Conservation (phyloP, 495 filamentous ascomycete genomes). For the Viridothelium virens region DNA sequence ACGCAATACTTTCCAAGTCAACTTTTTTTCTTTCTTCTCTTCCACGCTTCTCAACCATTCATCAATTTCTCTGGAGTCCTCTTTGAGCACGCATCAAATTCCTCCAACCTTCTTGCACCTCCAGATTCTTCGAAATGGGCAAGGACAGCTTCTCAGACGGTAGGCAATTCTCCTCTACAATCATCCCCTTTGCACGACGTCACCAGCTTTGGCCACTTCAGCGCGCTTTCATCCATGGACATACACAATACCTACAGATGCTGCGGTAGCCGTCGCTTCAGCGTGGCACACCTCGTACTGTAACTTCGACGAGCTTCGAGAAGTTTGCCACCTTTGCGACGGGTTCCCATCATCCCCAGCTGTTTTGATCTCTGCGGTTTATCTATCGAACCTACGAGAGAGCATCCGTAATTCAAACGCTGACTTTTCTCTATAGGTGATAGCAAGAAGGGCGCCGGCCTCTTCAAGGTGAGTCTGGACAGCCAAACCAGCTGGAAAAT, state of each 20-base stretch:
- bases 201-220: background rate
- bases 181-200: conserved; percentile 9
- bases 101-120: conserved; percentile 10
- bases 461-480: conserved; percentile 69
- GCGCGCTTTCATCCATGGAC: background rate
- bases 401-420: conserved; percentile 12
- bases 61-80: background rate
- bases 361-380: background rate
- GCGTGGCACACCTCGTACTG: no score
- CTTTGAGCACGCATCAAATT: background rate
- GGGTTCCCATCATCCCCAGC: background rate
- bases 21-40: conserved; percentile 13
- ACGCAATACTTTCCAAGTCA: background rate
- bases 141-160: conserved; percentile 30
- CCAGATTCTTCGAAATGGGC: conserved; percentile 19
- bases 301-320: background rate
- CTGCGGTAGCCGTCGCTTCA: background rate
- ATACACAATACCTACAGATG: background rate
- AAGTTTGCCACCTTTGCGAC: background rate
- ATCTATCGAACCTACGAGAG: background rate
- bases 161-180: conserved; percentile 17
- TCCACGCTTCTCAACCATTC: conserved; percentile 4
- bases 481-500: background rate
- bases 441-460: conserved; percentile 91
- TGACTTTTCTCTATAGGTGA: conserved; percentile 59